Percentiles rank a stretch among this genome's conserved stretches.
phyloP scores from a whole-genome alignment of 2,329 filamentous ascomycete genomes.

The Fusarium mangiferae region DNA sequence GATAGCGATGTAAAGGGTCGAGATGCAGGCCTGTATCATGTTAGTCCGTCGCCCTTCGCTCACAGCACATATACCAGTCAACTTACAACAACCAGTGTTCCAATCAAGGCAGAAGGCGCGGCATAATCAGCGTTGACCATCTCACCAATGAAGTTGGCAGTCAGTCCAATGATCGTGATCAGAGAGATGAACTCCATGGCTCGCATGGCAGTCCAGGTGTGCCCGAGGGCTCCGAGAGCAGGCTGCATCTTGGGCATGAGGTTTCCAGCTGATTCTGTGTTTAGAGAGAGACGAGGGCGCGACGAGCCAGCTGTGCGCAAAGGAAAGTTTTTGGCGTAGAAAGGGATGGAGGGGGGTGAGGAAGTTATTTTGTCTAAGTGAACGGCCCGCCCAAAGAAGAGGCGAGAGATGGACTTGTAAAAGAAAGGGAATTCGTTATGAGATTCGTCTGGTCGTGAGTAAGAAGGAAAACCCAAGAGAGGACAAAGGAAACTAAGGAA shows the following conservation, averaged over 20 bases:
- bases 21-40: slow-evolving; percentile 74
- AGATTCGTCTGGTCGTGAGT: slow-evolving; percentile 28
- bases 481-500: slow-evolving; percentile 44
- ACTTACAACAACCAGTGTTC: slow-evolving; percentile 82
- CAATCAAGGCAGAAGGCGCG: slow-evolving; percentile 78
- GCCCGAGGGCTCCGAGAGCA: slow-evolving; percentile 76
- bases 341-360: slow-evolving; percentile 48
- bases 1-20: slow-evolving; percentile 81
- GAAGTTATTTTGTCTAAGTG: slow-evolving; percentile 48
- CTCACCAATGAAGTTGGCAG: slow-evolving; percentile 82
- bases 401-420: slow-evolving; percentile 24
- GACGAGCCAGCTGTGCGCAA: slow-evolving; percentile 53
- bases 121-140: slow-evolving; percentile 74
- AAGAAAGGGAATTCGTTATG: slow-evolving; percentile 18
- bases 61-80: background rate
- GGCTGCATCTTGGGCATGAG: slow-evolving; percentile 56
- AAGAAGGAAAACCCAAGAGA: slow-evolving; percentile 37
- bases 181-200: slow-evolving; percentile 77
- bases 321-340: slow-evolving; percentile 56
- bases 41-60: background rate
- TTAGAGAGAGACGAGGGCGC: slow-evolving; percentile 56
- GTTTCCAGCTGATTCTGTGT: slow-evolving; percentile 47
- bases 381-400: slow-evolving; percentile 37
- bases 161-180: slow-evolving; percentile 81
- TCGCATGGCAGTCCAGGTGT: slow-evolving; percentile 80